Percentiles rank a stretch among this genome's conserved stretches.
These are phyloP conservation scores for Chloranthus sessilifolius DNA, from an alignment of 164 flowering plant genomes.

Conservation along the genomic window DNA sequence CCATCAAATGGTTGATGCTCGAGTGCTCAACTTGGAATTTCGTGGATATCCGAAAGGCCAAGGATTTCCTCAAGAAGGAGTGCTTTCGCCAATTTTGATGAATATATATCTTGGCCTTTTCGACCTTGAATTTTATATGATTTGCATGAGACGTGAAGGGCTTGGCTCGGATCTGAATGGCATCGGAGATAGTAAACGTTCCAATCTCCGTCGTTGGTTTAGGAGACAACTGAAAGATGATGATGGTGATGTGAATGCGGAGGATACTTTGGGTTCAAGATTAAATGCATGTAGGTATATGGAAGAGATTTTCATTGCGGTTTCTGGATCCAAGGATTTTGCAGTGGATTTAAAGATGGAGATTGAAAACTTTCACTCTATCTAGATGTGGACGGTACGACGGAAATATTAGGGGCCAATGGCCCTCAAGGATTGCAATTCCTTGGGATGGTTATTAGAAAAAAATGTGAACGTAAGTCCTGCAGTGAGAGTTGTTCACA, in stretches of 20 bases:
- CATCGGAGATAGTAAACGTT: constrained; percentile 24
- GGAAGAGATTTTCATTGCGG: constrained; percentile 80
- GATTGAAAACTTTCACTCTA: constrained; percentile 37
- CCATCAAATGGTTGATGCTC: constrained; percentile 53
- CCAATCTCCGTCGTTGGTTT: constrained; percentile 74
- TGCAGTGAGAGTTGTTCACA: constrained; percentile 70
- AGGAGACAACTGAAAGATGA: constrained; percentile 58
- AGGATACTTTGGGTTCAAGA: constrained; percentile 28
- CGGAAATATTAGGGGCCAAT: constrained; percentile 39
- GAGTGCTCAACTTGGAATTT: constrained; percentile 79
- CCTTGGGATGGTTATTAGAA: constrained; percentile 48
- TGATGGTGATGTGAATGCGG: constrained; percentile 5
- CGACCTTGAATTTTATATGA: constrained; percentile 56
- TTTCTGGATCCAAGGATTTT: constrained; percentile 58
- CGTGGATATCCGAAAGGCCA: constrained; percentile 92
- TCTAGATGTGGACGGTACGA: constrained; percentile 37
- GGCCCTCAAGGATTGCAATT: constrained; percentile 41
- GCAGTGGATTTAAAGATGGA: constrained; percentile 50
- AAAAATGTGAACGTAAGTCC: constrained; percentile 44
- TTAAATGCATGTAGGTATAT: constrained; percentile 69
- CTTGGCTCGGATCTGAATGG: constrained; percentile 18
- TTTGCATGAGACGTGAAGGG: constrained; percentile 79
- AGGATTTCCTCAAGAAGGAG: constrained; percentile 96
- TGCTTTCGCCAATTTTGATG: constrained; percentile 75
- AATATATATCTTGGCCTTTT: constrained; percentile 80